phyloP scores from a whole-genome alignment of 805 yeast genomes.

The Nakazawaea peltata region DNA sequence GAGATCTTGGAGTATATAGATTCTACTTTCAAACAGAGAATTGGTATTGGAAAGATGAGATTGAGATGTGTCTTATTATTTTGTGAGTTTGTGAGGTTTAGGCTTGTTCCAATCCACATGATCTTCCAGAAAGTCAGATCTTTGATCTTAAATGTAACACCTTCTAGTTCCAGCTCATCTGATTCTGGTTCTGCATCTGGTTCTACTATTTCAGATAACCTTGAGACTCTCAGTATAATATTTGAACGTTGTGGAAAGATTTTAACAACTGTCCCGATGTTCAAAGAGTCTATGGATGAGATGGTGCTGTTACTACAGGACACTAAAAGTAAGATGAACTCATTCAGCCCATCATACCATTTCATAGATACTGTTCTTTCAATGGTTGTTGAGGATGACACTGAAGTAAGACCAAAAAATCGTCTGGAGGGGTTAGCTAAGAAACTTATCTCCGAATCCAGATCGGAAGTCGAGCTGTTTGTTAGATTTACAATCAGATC shows the following conservation, averaged over 20 bases:
- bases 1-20: no score
- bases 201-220: slow-evolving; percentile 48
- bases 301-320: slow-evolving; percentile 50
- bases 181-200: no score
- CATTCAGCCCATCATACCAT: slow-evolving; percentile 26
- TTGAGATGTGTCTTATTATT: slow-evolving; percentile 55
- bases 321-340: slow-evolving; percentile 37
- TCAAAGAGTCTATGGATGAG: slow-evolving; percentile 48
- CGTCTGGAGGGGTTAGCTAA: slow-evolving; percentile 14
- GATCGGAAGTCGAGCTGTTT: no score
- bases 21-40: no score
- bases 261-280: slow-evolving; percentile 49
- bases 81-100: slow-evolving; percentile 71
- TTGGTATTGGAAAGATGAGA: slow-evolving; percentile 39
- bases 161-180: no score
- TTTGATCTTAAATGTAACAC: slow-evolving; percentile 42
- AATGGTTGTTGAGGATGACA: no score
- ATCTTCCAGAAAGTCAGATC: slow-evolving; percentile 66
- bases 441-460: slow-evolving; percentile 7
- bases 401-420: slow-evolving; percentile 29
- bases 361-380: slow-evolving; percentile 50
- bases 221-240: slow-evolving; percentile 61
- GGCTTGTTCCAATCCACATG: slow-evolving; percentile 60
- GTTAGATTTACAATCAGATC: no score
- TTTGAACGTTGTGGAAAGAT: slow-evolving; percentile 71